Evolutionary conservation across 2,329 filamentous ascomycete species (phyloP).

Genomic region (Fusarium agapanthi): DNA sequence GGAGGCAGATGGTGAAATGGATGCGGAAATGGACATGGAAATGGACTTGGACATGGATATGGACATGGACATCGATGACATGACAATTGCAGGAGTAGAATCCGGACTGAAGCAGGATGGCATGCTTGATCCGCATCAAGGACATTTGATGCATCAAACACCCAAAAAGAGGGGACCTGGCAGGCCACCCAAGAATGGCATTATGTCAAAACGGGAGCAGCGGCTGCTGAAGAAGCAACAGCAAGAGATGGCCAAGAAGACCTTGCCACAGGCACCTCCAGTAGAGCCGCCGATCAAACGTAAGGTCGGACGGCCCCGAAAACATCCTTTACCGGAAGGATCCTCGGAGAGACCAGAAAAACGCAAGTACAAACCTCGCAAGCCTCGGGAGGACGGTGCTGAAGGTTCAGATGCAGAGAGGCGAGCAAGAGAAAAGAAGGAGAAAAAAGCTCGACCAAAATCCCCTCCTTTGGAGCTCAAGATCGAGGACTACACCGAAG

Average conservation of each 20-base stretch:
- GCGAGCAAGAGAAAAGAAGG: constrained; percentile 65
- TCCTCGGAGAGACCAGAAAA: constrained; percentile 65
- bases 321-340: constrained; percentile 69
- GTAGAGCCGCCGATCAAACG: constrained; percentile 66
- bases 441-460: constrained; percentile 67
- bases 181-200: constrained; percentile 82
- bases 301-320: constrained; percentile 71
- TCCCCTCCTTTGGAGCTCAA: constrained; percentile 67
- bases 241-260: constrained; percentile 60
- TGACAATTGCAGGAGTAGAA: constrained; percentile 36
- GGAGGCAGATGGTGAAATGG: constrained; percentile 8
- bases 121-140: constrained; percentile 46
- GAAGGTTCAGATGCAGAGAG: constrained; percentile 66
- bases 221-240: constrained; percentile 68
- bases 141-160: constrained; percentile 51
- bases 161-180: constrained; percentile 79
- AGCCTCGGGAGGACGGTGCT: constrained; percentile 63
- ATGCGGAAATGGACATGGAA: constrained; percentile 33
- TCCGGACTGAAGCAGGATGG: constrained; percentile 44
- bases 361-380: constrained; percentile 72
- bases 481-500: constrained; percentile 64
- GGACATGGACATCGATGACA: constrained; percentile 39
- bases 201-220: constrained; percentile 82
- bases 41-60: constrained; percentile 32
- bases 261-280: constrained; percentile 56